Percentiles rank a stretch among this genome's conserved stretches.
These are phyloP conservation scores for Colletotrichum filicis DNA, from an alignment of 2,329 filamentous ascomycete genomes.

Conservation along the genomic window DNA sequence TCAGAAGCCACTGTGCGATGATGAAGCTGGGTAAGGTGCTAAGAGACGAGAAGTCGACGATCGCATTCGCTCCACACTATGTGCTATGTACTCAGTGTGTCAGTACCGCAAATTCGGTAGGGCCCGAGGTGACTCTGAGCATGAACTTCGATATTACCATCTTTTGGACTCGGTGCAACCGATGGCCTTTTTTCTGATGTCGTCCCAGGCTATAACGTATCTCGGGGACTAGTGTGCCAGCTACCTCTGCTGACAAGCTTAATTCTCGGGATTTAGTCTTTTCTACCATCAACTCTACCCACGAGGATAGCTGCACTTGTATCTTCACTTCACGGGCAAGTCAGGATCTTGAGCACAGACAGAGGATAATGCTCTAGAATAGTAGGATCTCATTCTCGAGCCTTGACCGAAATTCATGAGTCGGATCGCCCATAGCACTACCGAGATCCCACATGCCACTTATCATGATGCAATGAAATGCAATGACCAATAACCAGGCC, in stretches of 20 bases:
- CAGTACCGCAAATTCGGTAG: neutral
- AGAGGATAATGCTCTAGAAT: no score
- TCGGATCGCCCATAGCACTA: neutral
- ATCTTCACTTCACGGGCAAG: neutral
- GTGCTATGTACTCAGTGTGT: neutral
- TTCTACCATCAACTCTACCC: neutral
- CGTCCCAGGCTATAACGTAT: neutral
- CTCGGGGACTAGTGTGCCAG: neutral
- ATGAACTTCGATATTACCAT: neutral
- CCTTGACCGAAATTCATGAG: neutral
- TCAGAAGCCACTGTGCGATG: neutral
- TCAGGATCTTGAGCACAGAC: neutral
- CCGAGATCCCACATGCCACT: neutral
- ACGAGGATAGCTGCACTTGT: neutral
- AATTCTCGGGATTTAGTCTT: neutral
- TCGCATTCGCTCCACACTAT: neutral
- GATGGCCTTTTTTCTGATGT: neutral
- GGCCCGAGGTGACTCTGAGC: neutral
- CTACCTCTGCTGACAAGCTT: neutral
- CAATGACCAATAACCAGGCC: neutral
- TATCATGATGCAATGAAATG: neutral
- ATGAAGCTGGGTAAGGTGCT: neutral
- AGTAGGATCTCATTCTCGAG: neutral
- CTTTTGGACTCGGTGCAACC: neutral
- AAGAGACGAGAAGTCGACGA: neutral